Conservation (phyloP, 164 flowering plant genomes). For the Sedum album region DNA sequence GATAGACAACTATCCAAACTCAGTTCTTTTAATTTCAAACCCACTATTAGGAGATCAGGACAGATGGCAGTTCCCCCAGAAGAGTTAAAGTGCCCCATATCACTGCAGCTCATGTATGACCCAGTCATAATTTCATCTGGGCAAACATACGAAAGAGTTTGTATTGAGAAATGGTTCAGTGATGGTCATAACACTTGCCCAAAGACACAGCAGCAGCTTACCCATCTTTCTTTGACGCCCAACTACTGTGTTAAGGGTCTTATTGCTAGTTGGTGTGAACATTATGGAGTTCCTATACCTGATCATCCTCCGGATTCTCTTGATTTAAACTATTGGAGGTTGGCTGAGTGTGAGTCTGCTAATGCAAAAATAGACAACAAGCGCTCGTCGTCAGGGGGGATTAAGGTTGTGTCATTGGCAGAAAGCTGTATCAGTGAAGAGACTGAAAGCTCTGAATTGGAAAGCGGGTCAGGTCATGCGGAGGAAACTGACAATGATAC, state of each 20-base stretch:
- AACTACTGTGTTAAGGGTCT: constrained; percentile 97
- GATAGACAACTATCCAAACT: constrained; percentile 73
- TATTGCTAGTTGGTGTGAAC: constrained; percentile 93
- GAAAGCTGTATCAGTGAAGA: constrained; percentile 48
- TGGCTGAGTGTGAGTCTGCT: constrained; percentile 61
- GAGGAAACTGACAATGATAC: constrained; percentile 25
- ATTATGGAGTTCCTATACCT: constrained; percentile 64
- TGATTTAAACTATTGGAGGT: constrained; percentile 87
- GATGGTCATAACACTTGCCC: constrained; percentile 96
- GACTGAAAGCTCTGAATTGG: constrained; percentile 31
- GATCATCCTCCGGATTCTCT: constrained; percentile 92
- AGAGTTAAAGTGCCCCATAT: constrained; percentile 95
- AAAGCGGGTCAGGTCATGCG: constrained; percentile 24
- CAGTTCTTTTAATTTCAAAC: constrained; percentile 69
- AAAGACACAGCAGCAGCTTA: constrained; percentile 82
- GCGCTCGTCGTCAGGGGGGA: constrained; percentile 51
- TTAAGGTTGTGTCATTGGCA: constrained; percentile 70
- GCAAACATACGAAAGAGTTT: constrained; percentile 89
- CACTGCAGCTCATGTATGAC: constrained; percentile 95
- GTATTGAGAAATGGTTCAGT: constrained; percentile 97
- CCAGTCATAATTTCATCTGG: constrained; percentile 97
- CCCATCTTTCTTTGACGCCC: constrained; percentile 77
- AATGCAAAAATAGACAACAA: constrained; percentile 53
- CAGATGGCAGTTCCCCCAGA: constrained; percentile 76
- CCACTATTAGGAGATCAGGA: constrained; percentile 43